Evolutionary conservation across 371 early-diverging fungal species (phyloP).

Genomic region (Lichtheimia corymbifera): DNA sequence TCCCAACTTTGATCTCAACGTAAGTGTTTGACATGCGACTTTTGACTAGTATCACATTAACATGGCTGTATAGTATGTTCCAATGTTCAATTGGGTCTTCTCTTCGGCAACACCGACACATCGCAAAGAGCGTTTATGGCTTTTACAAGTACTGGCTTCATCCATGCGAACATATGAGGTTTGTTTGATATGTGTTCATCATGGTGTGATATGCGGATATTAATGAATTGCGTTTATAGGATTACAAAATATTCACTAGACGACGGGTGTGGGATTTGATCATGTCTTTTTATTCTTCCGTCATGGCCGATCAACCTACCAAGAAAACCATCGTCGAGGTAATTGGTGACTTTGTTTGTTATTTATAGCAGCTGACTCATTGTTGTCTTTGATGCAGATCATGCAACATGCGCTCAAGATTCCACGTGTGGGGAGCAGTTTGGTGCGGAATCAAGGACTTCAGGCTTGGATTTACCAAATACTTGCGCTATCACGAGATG

Average conservation of each 20-base stretch:
- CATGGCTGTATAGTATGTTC: slow-evolving; percentile 62
- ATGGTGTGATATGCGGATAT: no score
- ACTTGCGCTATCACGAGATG: slow-evolving; percentile 30
- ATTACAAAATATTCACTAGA: slow-evolving; percentile 68
- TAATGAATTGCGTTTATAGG: slow-evolving; percentile 23
- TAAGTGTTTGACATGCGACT: slow-evolving; percentile 22
- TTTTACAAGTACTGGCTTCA: slow-evolving; percentile 66
- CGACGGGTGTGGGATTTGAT: slow-evolving; percentile 72
- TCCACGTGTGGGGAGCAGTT: slow-evolving; percentile 48
- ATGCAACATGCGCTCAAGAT: slow-evolving; percentile 54
- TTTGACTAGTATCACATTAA: background rate
- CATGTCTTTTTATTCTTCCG: slow-evolving; percentile 64
- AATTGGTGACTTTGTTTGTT: background rate
- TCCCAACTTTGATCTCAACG: slow-evolving; percentile 72
- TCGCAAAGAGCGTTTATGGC: slow-evolving; percentile 75
- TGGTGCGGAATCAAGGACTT: slow-evolving; percentile 62
- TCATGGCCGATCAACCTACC: slow-evolving; percentile 59
- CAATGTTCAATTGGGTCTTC: slow-evolving; percentile 78
- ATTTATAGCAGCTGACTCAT: background rate
- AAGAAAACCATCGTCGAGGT: slow-evolving; percentile 39
- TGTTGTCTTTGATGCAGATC: slow-evolving; percentile 30
- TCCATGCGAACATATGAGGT: slow-evolving; percentile 43
- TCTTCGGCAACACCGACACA: slow-evolving; percentile 55
- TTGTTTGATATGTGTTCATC: background rate
- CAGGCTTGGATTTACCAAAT: slow-evolving; percentile 60